Base-by-base conservation (phyloP, 2,329 filamentous ascomycete genomes). In the Raffaelea albimanens region DNA sequence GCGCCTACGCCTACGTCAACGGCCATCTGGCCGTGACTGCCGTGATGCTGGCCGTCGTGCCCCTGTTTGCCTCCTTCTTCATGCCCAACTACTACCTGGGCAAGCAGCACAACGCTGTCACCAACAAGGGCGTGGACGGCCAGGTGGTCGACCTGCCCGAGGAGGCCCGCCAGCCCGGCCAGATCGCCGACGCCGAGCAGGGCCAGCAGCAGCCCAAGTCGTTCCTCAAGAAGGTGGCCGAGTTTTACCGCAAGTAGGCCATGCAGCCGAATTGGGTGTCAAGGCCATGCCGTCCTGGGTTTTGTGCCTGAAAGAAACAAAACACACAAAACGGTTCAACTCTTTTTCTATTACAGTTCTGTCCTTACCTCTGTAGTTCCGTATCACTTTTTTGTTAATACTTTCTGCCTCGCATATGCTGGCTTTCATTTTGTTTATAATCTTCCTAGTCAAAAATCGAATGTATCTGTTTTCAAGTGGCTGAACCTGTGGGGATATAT, bases 1-100 rank as follows among this genome's bases (percentile, higher is more conserved):
- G 67, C 29, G 74, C 79, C 1, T 85, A 85, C 23, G 25, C 46
- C 2, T 34, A 43, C 19, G 49, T 51, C 14, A 51, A 51, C 39
- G 49, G 49, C 0, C 60, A 63, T 34, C 67, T 69, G 14, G 57
- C 59, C 23, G 59, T 61, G 8, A 51, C 57, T 2, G 53, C 64
- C 5, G 49, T 67, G 20, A 48, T 52, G 4, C 50, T 69, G 16
- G 55, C 63, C 23, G 48, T 43, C 16, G 47, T 69, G 0, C 59
- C 66, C 1, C 40, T 66, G 0, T 43, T 67, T 23, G 64, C 62
- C 4, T 55, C 64, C 1, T 55, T 69, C 20, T 67, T 65, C 52
- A 67, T 68, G 65, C 65, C 67, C 40, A 60, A 69, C 57, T 70
- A 52, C 41, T 55, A 55, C 46, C 50, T 55, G 2, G 54, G 54